These are phyloP conservation scores for Sclerotinia borealis DNA, from an alignment of 2,329 filamentous ascomycete genomes.

Conservation along the genomic window DNA sequence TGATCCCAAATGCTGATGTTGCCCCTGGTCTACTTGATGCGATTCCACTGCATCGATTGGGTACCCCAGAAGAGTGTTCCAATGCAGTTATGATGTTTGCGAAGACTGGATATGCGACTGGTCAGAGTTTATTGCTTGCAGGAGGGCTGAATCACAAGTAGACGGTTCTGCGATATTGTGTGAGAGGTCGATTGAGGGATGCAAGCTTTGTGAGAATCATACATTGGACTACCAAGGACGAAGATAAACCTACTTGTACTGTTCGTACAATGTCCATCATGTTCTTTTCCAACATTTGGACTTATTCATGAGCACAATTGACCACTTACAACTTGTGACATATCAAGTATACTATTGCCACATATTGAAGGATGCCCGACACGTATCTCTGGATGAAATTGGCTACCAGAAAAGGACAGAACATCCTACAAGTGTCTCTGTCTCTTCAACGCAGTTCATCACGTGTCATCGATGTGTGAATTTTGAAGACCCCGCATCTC, in stretches of 20 bases:
- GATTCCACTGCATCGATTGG: conserved; percentile 40
- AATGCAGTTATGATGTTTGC: conserved; percentile 43
- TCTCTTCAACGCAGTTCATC: too few relatives aligned
- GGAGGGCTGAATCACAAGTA: conserved; percentile 33
- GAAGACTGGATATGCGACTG: conserved; percentile 41
- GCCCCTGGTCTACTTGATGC: conserved; percentile 27
- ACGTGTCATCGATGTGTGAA: too few relatives aligned
- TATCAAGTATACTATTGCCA: too few relatives aligned
- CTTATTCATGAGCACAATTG: neutral
- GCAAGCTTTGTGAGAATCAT: neutral
- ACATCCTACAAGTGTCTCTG: too few relatives aligned
- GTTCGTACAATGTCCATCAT: neutral
- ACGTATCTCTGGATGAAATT: too few relatives aligned
- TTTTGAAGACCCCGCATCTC: too few relatives aligned
- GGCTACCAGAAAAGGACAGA: too few relatives aligned
- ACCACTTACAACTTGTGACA: neutral
- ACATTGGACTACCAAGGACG: neutral
- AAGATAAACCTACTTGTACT: too few relatives aligned
- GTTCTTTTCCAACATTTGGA: neutral
- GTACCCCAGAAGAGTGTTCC: conserved; percentile 41
- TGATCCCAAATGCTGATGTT: conserved; percentile 35
- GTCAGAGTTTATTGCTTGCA: conserved; percentile 39
- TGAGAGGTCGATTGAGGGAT: neutral
- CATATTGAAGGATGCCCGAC: too few relatives aligned
- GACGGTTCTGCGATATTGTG: neutral